Percentiles rank a stretch among this genome's conserved stretches.
Conservation (phyloP, 352 stramenopile genomes). For the Phytophthora ramorum region DNA sequence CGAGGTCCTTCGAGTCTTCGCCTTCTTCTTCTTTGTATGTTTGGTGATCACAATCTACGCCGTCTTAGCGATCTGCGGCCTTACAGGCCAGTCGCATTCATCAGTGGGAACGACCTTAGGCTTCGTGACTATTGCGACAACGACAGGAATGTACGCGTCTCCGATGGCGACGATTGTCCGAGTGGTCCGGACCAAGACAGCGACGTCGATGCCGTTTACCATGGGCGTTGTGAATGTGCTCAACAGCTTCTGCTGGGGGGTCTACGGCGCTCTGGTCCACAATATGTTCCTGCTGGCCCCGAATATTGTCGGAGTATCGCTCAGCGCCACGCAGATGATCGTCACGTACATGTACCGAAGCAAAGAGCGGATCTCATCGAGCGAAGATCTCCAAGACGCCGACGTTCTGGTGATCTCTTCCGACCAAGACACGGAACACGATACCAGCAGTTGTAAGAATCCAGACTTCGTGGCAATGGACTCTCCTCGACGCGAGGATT, state of each 20-base stretch:
- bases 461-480: constrained; percentile 11
- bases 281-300: constrained; percentile 49
- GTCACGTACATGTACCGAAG: constrained; percentile 50
- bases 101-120: constrained; percentile 39
- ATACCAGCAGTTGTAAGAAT: background rate
- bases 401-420: constrained; percentile 10
- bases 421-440: background rate
- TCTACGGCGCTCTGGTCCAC: constrained; percentile 22
- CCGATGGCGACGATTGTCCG: constrained; percentile 54
- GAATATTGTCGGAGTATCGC: constrained; percentile 34
- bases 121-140: constrained; percentile 49
- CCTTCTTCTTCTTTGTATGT: constrained; percentile 6
- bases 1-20: constrained; percentile 17
- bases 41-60: constrained; percentile 37
- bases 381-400: constrained; percentile 4
- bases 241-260: constrained; percentile 32
- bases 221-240: constrained; percentile 31
- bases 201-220: constrained; percentile 31
- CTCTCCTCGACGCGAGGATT: constrained; percentile 14
- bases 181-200: constrained; percentile 30
- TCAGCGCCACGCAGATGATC: constrained; percentile 46
- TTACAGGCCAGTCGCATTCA: constrained; percentile 27
- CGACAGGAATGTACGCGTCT: constrained; percentile 59
- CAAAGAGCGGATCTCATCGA: constrained; percentile 20
- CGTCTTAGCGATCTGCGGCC: constrained; percentile 31